Evolutionary conservation across 1,139 yeast genomes (phyloP).

Genomic region (Blastobotrys persicus): DNA sequence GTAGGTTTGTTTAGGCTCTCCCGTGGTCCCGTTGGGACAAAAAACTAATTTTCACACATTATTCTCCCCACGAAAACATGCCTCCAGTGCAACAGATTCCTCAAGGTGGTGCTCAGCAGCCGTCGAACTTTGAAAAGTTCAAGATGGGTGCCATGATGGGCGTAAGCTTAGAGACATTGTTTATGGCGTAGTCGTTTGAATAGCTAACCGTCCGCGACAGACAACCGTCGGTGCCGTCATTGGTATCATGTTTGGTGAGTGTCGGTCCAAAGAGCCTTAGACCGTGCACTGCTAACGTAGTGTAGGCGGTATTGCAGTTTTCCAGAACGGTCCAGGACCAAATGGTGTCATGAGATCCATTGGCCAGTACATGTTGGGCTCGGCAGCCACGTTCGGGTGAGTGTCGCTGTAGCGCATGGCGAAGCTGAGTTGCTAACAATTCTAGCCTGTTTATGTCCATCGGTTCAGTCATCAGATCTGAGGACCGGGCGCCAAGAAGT

Average conservation of each 20-base stretch:
- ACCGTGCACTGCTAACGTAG: neutral
- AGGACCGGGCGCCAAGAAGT: constrained; percentile 33
- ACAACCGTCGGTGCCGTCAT: constrained; percentile 93
- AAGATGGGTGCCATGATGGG: constrained; percentile 99
- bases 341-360: constrained; percentile 94
- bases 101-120: constrained; percentile 61
- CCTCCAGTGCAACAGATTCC: constrained; percentile 83
- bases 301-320: constrained; percentile 68
- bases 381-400: constrained; percentile 89
- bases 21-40: constrained; percentile 5
- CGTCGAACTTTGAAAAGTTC: constrained; percentile 90
- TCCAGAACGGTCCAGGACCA: constrained; percentile 97
- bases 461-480: constrained; percentile 81
- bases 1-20: neutral
- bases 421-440: constrained; percentile 1
- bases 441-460: constrained; percentile 79
- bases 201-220: constrained; percentile 26
- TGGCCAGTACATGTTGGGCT: constrained; percentile 95
- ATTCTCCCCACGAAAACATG: constrained; percentile 42
- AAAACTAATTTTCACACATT: constrained; percentile 8
- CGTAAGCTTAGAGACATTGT: constrained; percentile 33
- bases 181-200: neutral
- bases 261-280: neutral
- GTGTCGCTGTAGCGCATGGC: no score
- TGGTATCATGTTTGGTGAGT: constrained; percentile 80